Evolutionary conservation across 306 rosid species (phyloP).

Genomic region (Vicia villosa): DNA sequence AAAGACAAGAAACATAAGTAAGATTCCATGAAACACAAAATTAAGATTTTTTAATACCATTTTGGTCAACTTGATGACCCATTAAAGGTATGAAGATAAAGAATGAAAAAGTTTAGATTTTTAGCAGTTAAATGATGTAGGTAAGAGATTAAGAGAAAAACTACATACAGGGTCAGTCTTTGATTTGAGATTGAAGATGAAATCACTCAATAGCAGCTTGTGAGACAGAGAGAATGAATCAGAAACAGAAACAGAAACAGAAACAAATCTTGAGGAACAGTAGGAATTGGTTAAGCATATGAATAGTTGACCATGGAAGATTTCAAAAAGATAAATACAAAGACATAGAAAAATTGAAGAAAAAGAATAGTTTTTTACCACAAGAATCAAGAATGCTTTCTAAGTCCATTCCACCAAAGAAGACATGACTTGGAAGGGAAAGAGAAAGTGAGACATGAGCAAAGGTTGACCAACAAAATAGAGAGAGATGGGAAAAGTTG

Average conservation of each 20-base stretch:
- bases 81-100: constrained; percentile 20
- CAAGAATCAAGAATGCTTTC: constrained; percentile 22
- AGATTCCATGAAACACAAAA: constrained; percentile 30
- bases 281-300: neutral
- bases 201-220: constrained; percentile 22
- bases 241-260: constrained; percentile 20
- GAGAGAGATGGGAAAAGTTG: neutral
- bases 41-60: neutral
- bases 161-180: constrained; percentile 35
- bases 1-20: constrained; percentile 37
- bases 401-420: constrained; percentile 2
- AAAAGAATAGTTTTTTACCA: constrained; percentile 7
- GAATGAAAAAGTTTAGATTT: constrained; percentile 13
- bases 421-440: constrained; percentile 11
- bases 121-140: neutral
- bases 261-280: constrained; percentile 20
- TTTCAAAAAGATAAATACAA: constrained; percentile 19
- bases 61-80: constrained; percentile 31
- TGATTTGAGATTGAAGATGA: constrained; percentile 34
- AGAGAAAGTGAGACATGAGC: constrained; percentile 30
- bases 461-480: constrained; percentile 36
- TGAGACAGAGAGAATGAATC: constrained; percentile 32
- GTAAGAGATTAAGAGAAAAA: constrained; percentile 14
- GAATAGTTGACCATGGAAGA: constrained; percentile 31
- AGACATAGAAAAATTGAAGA: constrained; percentile 20